Percentiles rank a stretch among this genome's conserved stretches.
Conservation (phyloP, 176 grass and related monocot genomes). For the Tillandsia fasciculata region DNA sequence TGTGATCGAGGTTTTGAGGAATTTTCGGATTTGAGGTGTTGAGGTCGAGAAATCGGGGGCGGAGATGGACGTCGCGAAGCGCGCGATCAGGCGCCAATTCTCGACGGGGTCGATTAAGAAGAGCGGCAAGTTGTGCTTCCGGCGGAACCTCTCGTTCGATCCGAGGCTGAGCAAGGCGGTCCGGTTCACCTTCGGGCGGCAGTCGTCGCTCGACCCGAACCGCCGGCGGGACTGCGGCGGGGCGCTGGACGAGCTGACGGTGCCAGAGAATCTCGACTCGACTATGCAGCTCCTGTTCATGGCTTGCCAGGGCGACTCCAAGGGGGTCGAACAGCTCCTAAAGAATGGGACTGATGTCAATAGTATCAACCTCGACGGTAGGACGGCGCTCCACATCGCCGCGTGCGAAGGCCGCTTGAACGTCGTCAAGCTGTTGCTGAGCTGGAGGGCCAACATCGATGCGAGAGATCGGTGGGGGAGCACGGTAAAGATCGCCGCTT, state of each 20-base stretch:
- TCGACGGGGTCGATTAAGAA: conserved; percentile 55
- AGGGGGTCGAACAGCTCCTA: conserved; percentile 48
- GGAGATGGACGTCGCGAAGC: conserved; percentile 39
- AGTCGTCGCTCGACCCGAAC: conserved; percentile 90
- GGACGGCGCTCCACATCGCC: conserved; percentile 90
- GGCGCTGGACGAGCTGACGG: conserved; percentile 37
- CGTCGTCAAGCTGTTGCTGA: conserved; percentile 62
- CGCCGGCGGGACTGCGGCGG: conserved; percentile 21
- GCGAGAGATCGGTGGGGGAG: conserved; percentile 93
- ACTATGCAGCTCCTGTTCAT: conserved; percentile 97
- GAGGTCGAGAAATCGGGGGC: neutral
- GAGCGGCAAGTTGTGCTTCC: conserved; percentile 38
- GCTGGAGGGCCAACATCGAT: conserved; percentile 85
- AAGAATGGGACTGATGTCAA: conserved; percentile 70
- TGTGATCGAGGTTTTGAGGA: too few relatives aligned
- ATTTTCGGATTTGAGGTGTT: neutral
- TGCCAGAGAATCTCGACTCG: conserved; percentile 73
- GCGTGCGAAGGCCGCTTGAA: conserved; percentile 61
- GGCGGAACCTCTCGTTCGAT: conserved; percentile 55
- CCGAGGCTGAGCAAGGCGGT: conserved; percentile 30
- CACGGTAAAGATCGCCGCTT: conserved; percentile 38
- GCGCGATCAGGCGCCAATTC: conserved; percentile 59
- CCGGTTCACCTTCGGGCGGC: conserved; percentile 68
- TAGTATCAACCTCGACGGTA: conserved; percentile 92
- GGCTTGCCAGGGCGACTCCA: conserved; percentile 68